Percentiles rank a stretch among this genome's conserved stretches.
Conservation (phyloP, 805 yeast species). For the Candida parachauliodes region DNA sequence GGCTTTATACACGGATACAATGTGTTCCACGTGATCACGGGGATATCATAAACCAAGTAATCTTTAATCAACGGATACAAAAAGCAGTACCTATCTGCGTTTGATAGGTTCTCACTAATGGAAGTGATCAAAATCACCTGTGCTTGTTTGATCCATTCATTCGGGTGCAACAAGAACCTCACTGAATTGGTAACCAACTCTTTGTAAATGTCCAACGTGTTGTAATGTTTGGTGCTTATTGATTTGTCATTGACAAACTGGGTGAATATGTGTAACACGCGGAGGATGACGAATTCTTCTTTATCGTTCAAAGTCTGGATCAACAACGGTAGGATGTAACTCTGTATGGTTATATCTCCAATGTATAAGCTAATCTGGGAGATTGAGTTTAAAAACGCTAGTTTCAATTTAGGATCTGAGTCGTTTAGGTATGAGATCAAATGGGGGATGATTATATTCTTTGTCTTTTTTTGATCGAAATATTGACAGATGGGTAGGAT, state of each 20-base stretch:
- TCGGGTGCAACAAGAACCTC: conserved; percentile 76
- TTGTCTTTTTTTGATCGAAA: conserved; percentile 83
- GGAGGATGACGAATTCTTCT: conserved; percentile 76
- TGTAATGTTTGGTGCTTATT: conserved; percentile 36
- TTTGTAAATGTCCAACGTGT: conserved; percentile 34
- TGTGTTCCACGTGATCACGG: conserved; percentile 61
- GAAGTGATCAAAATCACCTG: conserved; percentile 59
- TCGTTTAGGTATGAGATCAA: conserved; percentile 89
- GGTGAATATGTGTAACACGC: conserved; percentile 50
- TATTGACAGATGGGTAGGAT: conserved; percentile 77
- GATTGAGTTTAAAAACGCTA: conserved; percentile 68
- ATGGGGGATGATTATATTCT: conserved; percentile 85
- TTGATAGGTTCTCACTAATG: conserved; percentile 56
- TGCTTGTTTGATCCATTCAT: conserved; percentile 76
- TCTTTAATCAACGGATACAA: conserved; percentile 77
- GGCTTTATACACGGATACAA: conserved; percentile 62
- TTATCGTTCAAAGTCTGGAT: conserved; percentile 80
- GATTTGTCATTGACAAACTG: conserved; percentile 27
- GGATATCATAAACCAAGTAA: conserved; percentile 72
- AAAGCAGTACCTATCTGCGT: conserved; percentile 81
- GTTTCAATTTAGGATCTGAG: conserved; percentile 58
- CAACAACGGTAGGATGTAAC: conserved; percentile 80
- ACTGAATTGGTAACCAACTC: conserved; percentile 35
- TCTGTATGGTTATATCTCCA: conserved; percentile 80
- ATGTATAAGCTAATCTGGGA: conserved; percentile 73